Evolutionary conservation across 192 early-diverging fungal species (phyloP).

Genomic region (Podochytrium sp.): DNA sequence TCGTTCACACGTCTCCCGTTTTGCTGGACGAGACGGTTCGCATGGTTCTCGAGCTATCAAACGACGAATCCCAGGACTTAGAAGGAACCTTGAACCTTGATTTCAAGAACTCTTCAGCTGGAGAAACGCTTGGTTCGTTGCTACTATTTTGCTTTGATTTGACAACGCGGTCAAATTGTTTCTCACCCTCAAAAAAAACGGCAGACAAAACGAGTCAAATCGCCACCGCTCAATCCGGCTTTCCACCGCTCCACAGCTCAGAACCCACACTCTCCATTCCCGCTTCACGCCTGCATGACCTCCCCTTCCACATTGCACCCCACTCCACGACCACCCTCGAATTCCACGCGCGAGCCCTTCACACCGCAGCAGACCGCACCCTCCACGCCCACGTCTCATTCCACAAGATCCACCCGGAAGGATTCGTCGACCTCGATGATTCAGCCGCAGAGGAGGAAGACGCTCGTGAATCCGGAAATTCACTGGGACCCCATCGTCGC

Average conservation of each 20-base stretch:
- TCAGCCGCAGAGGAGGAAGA: background rate
- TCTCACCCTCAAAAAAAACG: background rate
- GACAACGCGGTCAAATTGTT: background rate
- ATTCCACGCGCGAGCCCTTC: slow-evolving; percentile 31
- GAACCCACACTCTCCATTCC: background rate
- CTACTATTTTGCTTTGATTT: background rate
- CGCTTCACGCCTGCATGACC: slow-evolving; percentile 30
- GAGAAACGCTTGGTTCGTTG: slow-evolving; percentile 40
- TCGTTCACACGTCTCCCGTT: slow-evolving; percentile 61
- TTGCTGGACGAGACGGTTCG: slow-evolving; percentile 72
- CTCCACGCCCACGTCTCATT: slow-evolving; percentile 34
- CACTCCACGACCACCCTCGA: slow-evolving; percentile 4
- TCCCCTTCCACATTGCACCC: slow-evolving; percentile 51
- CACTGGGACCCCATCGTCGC: background rate
- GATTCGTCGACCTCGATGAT: background rate
- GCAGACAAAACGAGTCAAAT: slow-evolving; percentile 34
- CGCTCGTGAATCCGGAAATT: background rate
- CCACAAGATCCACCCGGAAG: background rate
- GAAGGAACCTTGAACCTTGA: slow-evolving; percentile 64
- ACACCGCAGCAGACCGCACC: slow-evolving; percentile 35
- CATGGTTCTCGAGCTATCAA: slow-evolving; percentile 63
- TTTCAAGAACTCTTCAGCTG: slow-evolving; percentile 54
- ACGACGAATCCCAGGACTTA: slow-evolving; percentile 64
- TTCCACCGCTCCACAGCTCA: background rate
- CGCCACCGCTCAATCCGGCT: background rate